Conservation (phyloP, 441 rosid genomes). For the Breynia disticha region DNA sequence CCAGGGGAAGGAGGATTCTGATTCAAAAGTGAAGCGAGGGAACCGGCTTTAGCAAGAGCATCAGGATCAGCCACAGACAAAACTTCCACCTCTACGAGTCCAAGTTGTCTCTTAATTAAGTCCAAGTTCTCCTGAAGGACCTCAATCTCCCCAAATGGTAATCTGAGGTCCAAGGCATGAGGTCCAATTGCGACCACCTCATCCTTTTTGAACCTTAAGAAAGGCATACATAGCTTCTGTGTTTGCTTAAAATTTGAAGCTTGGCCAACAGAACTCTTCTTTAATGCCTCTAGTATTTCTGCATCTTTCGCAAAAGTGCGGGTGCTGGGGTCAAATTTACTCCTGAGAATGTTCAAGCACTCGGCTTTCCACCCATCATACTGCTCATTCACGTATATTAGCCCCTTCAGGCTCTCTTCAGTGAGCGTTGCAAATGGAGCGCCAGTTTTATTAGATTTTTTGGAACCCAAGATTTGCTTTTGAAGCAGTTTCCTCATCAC, state of each 20-base stretch:
- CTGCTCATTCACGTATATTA: conserved; percentile 70
- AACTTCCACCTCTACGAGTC: conserved; percentile 58
- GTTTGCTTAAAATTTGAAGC: conserved; percentile 48
- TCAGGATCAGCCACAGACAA: conserved; percentile 37
- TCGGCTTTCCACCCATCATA: conserved; percentile 89
- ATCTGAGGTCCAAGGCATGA: conserved; percentile 67
- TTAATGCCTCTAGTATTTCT: conserved; percentile 51
- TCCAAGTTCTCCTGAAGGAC: conserved; percentile 68
- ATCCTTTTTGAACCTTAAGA: conserved; percentile 80
- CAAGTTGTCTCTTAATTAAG: conserved; percentile 68
- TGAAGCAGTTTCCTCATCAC: conserved; percentile 72
- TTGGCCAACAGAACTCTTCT: conserved; percentile 42
- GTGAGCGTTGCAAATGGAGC: conserved; percentile 33
- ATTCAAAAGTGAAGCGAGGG: conserved; percentile 35
- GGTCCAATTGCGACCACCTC: conserved; percentile 55
- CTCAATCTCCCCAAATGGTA: conserved; percentile 79
- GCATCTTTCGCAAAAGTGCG: conserved; percentile 44
- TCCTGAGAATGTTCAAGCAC: conserved; percentile 61
- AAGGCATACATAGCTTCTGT: conserved; percentile 81
- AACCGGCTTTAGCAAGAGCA: conserved; percentile 44
- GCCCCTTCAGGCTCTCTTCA: conserved; percentile 46
- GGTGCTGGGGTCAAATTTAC: conserved; percentile 39
- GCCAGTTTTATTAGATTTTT: conserved; percentile 54
- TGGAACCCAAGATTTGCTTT: conserved; percentile 54
- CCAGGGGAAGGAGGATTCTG: conserved; percentile 85